Base-by-base conservation (phyloP, 176 grass and related monocot genomes). In the Raddia distichophylla region DNA sequence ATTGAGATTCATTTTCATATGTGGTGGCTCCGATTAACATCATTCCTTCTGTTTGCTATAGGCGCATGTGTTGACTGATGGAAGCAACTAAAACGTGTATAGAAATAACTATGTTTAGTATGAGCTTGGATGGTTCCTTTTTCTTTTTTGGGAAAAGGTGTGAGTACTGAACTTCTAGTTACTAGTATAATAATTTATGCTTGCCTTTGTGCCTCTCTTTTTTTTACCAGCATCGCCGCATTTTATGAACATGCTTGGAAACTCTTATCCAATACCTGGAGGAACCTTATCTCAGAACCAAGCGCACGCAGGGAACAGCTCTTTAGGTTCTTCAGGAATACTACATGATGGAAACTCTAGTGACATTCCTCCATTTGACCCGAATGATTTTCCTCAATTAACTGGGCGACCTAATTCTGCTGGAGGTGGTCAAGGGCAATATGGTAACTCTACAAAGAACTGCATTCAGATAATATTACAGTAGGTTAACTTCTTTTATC, bases 371-470 rank as follows among this genome's bases (percentile, higher is more conserved):
- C 95, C 90, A 8, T 98, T 95, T 87, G 95, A 98, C 75, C 86
- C 95, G 59, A 98, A 93, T 93, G 95, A 98, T 88, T 98, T 98
- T 77, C 95, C 95, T 78, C 92, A 95, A 77, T 86, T 98, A 83
- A 93, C 74, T 52, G 90, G 90, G 14, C 90, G 88, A 4, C 92
- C 92, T 83, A 98, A 85, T 91, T 98, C 88, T 49, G 88, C 88
- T 43, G 95, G 92, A 46, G 89, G 88, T 71, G 82, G 84, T 78
- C 95, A 94, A 82, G 92, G 92, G 32, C 92, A 95, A 84, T 98
- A 89, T 62, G 95, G 95, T 98, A 95, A 93, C 67, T 54, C 44
- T 83, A 65, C 42, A 73, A 44, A n/a, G n/a, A n/a, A n/a, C n/a
- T n/a, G n/a, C n/a, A n/a, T 75, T 49, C n/a, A 11, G 22, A 71